A percentile compares a stretch with the other conserved stretches of the same genome.
These are phyloP conservation scores for Leonotis leonurus DNA, from an alignment of 257 asterid genomes.

Conservation along the genomic window DNA sequence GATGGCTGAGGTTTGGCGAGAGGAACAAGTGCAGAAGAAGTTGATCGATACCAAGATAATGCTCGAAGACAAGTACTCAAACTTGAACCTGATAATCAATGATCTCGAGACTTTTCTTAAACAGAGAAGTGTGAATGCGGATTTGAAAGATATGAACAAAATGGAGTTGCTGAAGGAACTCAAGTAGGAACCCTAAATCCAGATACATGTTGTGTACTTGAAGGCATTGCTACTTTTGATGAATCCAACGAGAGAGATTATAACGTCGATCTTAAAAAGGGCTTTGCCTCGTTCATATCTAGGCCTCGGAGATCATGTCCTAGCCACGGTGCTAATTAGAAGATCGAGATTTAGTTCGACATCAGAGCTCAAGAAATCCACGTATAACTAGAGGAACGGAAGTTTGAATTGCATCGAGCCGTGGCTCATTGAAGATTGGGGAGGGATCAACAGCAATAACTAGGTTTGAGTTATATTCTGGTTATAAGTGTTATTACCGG, in stretches of 20 bases:
- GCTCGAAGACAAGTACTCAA: slow-evolving; percentile 50
- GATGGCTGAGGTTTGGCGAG: slow-evolving; percentile 74
- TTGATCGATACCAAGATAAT: slow-evolving; percentile 48
- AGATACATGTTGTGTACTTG: slow-evolving; percentile 36
- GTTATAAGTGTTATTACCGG: no score
- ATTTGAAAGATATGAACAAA: slow-evolving; percentile 25
- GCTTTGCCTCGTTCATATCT: slow-evolving; percentile 24
- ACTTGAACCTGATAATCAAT: slow-evolving; percentile 34
- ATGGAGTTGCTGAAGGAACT: slow-evolving; percentile 39
- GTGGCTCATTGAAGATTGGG: no score
- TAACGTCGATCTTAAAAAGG: slow-evolving; percentile 23
- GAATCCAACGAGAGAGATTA: slow-evolving; percentile 29
- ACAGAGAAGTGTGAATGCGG: slow-evolving; percentile 11
- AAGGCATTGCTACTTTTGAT: slow-evolving; percentile 31
- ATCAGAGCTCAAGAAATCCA: no score
- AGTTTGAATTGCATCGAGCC: no score
- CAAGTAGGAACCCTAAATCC: slow-evolving; percentile 36
- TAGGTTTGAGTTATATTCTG: no score
- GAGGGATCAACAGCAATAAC: no score
- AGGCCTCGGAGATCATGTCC: slow-evolving; percentile 28
- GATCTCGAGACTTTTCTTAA: slow-evolving; percentile 25
- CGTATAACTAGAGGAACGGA: no score
- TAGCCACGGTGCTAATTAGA: slow-evolving; percentile 30
- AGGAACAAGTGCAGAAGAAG: slow-evolving; percentile 60
- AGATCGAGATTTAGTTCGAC: no score